A percentile compares a stretch with the other conserved stretches of the same genome.
These are phyloP conservation scores for Colletotrichum melonis DNA, from an alignment of 2,329 filamentous ascomycete genomes.

Conservation along the genomic window DNA sequence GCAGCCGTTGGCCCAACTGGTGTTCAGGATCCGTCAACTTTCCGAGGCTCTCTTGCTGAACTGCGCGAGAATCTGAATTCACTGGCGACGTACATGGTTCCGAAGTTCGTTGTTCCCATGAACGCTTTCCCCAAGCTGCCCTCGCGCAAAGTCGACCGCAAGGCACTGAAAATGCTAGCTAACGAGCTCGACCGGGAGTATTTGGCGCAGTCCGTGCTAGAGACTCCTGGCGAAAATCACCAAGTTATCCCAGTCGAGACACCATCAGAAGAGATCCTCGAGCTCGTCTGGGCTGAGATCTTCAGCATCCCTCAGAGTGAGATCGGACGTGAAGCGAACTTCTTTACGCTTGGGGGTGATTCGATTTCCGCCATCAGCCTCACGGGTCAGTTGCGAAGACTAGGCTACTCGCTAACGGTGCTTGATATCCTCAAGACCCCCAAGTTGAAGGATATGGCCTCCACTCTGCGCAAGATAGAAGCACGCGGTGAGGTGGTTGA, in stretches of 20 bases:
- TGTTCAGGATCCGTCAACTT: background rate
- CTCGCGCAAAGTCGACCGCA: constrained; percentile 43
- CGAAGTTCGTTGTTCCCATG: constrained; percentile 40
- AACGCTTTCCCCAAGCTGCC: constrained; percentile 39
- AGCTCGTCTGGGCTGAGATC: background rate
- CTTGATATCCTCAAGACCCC: constrained; percentile 39
- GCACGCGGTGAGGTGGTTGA: background rate
- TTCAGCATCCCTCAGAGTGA: background rate
- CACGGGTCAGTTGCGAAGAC: constrained; percentile 48
- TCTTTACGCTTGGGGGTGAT: constrained; percentile 39
- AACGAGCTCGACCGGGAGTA: background rate
- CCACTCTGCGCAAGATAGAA: background rate
- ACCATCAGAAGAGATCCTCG: background rate
- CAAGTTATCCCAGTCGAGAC: constrained; percentile 29
- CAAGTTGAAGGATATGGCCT: constrained; percentile 26
- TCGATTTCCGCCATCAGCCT: constrained; percentile 56
- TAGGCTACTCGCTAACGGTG: constrained; percentile 40
- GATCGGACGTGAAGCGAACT: background rate
- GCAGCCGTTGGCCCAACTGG: background rate
- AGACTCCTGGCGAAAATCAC: background rate
- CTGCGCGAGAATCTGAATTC: constrained; percentile 32
- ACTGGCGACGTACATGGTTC: constrained; percentile 43
- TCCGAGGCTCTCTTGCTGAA: background rate
- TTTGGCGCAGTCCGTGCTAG: background rate
- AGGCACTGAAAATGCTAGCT: constrained; percentile 29